phyloP scores from a whole-genome alignment of 257 asterid genomes.

The Solanum dulcamara region DNA sequence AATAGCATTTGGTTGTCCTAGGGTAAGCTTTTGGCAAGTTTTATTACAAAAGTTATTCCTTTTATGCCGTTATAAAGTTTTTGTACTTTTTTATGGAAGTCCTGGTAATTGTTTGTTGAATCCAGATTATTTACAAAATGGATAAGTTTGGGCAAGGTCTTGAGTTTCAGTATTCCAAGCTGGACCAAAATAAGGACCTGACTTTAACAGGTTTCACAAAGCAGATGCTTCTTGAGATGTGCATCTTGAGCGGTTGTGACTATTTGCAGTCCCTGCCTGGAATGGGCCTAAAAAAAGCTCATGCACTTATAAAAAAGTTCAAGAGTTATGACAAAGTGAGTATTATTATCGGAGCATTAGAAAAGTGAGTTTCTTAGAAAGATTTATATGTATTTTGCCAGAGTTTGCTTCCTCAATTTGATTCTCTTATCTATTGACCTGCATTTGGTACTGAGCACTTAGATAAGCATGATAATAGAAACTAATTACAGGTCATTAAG shows the following conservation, averaged over 20 bases:
- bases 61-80: neutral
- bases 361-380: neutral
- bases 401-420: neutral
- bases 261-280: constrained; percentile 91
- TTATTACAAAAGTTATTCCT: neutral
- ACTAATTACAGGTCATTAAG: constrained; percentile 59
- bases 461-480: neutral
- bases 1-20: constrained; percentile 91
- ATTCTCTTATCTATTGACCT: neutral
- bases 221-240: constrained; percentile 92
- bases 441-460: neutral
- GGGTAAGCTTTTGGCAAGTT: constrained; percentile 40
- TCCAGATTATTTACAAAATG: constrained; percentile 93
- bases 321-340: constrained; percentile 62
- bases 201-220: constrained; percentile 65
- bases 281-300: constrained; percentile 92
- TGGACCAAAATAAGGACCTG: constrained; percentile 65
- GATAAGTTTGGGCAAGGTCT: constrained; percentile 98
- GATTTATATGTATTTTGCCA: neutral
- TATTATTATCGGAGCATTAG: neutral
- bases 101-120: neutral
- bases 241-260: constrained; percentile 96
- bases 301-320: constrained; percentile 65
- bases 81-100: neutral
- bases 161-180: constrained; percentile 49